phyloP scores from a whole-genome alignment of 371 early-diverging fungal genomes.

The Quaeritorhiza haematococci region DNA sequence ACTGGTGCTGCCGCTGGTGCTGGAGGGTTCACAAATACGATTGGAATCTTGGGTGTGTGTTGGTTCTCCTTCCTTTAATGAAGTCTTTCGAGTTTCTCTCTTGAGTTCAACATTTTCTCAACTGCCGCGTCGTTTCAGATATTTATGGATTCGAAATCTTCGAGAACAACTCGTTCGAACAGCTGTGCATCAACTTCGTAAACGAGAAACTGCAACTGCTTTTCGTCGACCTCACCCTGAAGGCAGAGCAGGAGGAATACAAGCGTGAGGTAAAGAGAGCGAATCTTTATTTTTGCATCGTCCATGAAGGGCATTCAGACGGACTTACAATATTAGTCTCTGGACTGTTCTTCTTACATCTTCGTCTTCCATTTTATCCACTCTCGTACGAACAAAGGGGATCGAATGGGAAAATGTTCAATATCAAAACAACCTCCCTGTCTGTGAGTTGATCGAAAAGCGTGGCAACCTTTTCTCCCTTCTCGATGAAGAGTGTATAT shows the following conservation, averaged over 20 bases:
- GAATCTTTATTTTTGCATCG: neutral
- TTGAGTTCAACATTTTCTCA: conserved; percentile 15
- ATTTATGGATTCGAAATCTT: conserved; percentile 66
- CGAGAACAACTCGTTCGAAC: conserved; percentile 39
- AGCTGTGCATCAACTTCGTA: conserved; percentile 41
- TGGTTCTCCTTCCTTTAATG: too few relatives aligned
- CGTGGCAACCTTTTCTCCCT: conserved; percentile 49
- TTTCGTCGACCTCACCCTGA: conserved; percentile 48
- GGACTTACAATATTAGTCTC: neutral
- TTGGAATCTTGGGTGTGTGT: too few relatives aligned
- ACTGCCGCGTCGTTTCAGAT: conserved; percentile 50
- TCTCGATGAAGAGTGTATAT: conserved; percentile 59
- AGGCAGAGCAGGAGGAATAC: conserved; percentile 45
- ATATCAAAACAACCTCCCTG: conserved; percentile 37
- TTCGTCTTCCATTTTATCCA: too few relatives aligned
- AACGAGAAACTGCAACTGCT: conserved; percentile 60
- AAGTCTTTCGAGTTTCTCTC: neutral
- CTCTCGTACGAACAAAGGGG: conserved; percentile 18
- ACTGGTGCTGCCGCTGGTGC: conserved; percentile 31
- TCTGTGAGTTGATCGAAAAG: conserved; percentile 34
- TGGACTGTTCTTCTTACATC: neutral
- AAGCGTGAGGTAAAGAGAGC: conserved; percentile 25
- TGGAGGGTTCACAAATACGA: too few relatives aligned
- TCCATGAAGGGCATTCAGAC: too few relatives aligned
- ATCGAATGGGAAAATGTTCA: conserved; percentile 58